Conservation (phyloP, 495 filamentous ascomycete genomes). For the Pyrenopolyporus hunteri region DNA sequence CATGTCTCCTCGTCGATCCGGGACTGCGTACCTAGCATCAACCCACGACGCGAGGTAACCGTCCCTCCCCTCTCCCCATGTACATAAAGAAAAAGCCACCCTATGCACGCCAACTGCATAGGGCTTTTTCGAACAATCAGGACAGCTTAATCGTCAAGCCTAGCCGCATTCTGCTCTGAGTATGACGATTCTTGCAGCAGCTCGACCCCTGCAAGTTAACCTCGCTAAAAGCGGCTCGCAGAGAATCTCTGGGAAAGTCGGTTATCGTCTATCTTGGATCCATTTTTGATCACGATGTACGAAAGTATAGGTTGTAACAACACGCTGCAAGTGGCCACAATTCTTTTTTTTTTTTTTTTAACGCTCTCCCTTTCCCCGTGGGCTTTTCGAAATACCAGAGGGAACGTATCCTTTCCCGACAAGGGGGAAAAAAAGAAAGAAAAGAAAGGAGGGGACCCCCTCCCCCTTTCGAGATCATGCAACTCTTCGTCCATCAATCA, state of each 20-base stretch:
- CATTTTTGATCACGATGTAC: slow-evolving; percentile 28
- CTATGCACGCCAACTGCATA: slow-evolving; percentile 34
- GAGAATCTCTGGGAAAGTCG: slow-evolving; percentile 27
- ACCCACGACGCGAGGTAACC: slow-evolving; percentile 36
- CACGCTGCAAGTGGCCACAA: no score
- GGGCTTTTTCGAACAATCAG: slow-evolving; percentile 34
- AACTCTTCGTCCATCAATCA: slow-evolving; percentile 15
- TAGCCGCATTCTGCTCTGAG: slow-evolving; percentile 27
- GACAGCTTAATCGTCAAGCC: slow-evolving; percentile 21
- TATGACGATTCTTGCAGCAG: slow-evolving; percentile 32
- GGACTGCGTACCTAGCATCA: slow-evolving; percentile 35
- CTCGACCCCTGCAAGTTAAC: slow-evolving; percentile 29
- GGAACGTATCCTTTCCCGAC: neutral
- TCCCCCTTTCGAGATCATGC: slow-evolving; percentile 12
- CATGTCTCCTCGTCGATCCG: slow-evolving; percentile 32
- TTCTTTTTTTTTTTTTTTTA: no score
- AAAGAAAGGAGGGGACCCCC: neutral
- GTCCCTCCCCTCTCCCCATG: no score
- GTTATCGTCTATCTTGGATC: slow-evolving; percentile 28
- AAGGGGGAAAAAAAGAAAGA: no score
- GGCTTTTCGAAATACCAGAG: slow-evolving; percentile 15
- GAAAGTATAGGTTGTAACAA: slow-evolving; percentile 3
- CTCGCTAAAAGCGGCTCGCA: slow-evolving; percentile 40
- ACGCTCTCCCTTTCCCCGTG: slow-evolving; percentile 5
- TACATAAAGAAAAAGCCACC: slow-evolving; percentile 25